phyloP scores from a whole-genome alignment of 805 yeast genomes.

The Diddensiella caesifluorescens region DNA sequence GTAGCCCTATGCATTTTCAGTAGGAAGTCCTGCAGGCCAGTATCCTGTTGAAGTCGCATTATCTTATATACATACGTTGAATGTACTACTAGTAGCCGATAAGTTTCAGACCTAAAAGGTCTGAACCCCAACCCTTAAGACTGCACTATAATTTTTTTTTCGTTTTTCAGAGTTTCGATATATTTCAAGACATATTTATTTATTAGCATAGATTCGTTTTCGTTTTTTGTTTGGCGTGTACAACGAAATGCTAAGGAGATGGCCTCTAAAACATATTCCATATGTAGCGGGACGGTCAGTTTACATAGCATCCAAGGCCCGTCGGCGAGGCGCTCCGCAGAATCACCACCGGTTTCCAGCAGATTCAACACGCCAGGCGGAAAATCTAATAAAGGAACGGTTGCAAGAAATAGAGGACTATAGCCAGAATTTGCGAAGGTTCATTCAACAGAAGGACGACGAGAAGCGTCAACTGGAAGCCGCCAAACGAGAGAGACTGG shows the following conservation, averaged over 20 bases:
- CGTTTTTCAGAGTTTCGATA: no score
- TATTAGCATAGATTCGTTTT: no score
- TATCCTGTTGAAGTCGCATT: no score
- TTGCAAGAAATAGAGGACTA: slow-evolving; percentile 20
- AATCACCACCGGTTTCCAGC: background rate
- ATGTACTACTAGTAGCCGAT: no score
- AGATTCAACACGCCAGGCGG: slow-evolving; percentile 1
- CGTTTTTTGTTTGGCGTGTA: background rate
- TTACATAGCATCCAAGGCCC: background rate
- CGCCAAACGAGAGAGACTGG: slow-evolving; percentile 11
- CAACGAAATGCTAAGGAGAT: background rate
- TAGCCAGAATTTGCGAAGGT: slow-evolving; percentile 10
- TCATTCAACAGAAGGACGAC: slow-evolving; percentile 20
- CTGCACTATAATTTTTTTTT: no score
- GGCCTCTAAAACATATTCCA: background rate
- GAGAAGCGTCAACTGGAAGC: slow-evolving; percentile 12
- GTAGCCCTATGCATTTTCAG: no score
- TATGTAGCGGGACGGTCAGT: background rate
- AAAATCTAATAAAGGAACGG: slow-evolving; percentile 10
- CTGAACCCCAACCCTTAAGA: no score
- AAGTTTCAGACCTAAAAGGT: no score
- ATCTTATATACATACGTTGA: no score
- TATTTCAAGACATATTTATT: no score
- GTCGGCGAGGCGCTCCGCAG: background rate
- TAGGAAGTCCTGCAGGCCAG: no score